Evolutionary conservation across 2,329 filamentous ascomycete genomes (phyloP).

Genomic region (Grosmannia clavigera): DNA sequence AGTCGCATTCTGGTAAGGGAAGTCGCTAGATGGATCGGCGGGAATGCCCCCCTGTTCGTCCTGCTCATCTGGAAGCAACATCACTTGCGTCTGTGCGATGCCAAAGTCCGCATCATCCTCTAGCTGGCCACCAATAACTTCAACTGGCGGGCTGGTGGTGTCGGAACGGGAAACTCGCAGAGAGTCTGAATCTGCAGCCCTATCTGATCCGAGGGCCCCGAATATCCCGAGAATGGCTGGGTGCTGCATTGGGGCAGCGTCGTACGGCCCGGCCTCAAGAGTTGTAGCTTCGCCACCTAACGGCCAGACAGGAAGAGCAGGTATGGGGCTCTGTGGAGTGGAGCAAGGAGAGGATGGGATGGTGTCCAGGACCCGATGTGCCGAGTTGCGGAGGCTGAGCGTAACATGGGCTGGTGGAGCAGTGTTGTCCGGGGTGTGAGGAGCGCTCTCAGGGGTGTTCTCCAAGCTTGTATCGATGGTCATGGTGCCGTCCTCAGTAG

Average conservation of each 20-base stretch:
- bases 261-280: constrained; percentile 32
- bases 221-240: not conserved
- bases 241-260: constrained; percentile 10
- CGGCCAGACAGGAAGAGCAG: not conserved
- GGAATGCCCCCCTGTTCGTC: constrained; percentile 12
- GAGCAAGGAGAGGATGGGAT: constrained; percentile 32
- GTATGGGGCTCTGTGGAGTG: constrained; percentile 15
- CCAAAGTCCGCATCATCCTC: constrained; percentile 19
- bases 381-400: constrained; percentile 41
- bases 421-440: not conserved
- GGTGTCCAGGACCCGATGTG: constrained; percentile 25
- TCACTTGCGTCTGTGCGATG: constrained; percentile 11
- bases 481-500: constrained; percentile 24
- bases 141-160: constrained; percentile 30
- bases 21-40: constrained; percentile 30
- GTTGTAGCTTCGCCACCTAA: constrained; percentile 2
- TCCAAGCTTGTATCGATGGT: constrained; percentile 27
- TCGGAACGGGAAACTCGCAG: constrained; percentile 25
- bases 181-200: not conserved
- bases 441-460: constrained; percentile 28
- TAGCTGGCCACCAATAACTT: constrained; percentile 27
- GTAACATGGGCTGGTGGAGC: constrained; percentile 28
- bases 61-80: constrained; percentile 11
- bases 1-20: constrained; percentile 28
- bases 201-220: not conserved